These are phyloP conservation scores for Alternaria sp. DNA, from an alignment of 2,329 filamentous ascomycete species.

Conservation along the genomic window DNA sequence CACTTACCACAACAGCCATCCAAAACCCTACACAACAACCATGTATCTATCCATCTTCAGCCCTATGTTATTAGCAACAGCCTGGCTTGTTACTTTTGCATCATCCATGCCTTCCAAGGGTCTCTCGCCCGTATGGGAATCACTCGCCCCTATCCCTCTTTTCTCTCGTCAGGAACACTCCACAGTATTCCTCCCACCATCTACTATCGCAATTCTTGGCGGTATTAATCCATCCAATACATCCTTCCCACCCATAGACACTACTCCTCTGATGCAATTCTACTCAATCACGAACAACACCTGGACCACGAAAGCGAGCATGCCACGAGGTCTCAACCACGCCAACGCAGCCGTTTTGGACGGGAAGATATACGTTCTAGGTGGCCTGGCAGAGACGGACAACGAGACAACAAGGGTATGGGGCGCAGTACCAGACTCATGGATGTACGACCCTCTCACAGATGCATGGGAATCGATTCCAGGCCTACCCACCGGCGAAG, in stretches of 20 bases:
- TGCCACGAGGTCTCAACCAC: slow-evolving; percentile 34
- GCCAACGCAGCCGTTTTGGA: slow-evolving; percentile 28
- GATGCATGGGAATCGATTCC: slow-evolving; percentile 16
- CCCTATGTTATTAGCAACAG: neutral
- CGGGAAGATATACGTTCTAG: slow-evolving; percentile 33
- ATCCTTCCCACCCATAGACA: slow-evolving; percentile 8
- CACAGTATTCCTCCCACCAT: slow-evolving; percentile 26
- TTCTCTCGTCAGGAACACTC: slow-evolving; percentile 34
- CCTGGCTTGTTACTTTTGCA: neutral
- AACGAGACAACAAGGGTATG: slow-evolving; percentile 10
- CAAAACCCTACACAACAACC: neutral
- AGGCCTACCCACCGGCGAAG: slow-evolving; percentile 7
- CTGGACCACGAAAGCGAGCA: slow-evolving; percentile 23
- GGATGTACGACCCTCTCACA: slow-evolving; percentile 21
- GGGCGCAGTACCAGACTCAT: slow-evolving; percentile 16
- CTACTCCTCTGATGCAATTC: slow-evolving; percentile 26
- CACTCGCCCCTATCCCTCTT: slow-evolving; percentile 23
- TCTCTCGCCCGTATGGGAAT: slow-evolving; percentile 12
- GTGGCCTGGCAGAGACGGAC: slow-evolving; percentile 22
- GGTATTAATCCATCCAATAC: slow-evolving; percentile 23
- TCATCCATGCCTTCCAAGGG: neutral
- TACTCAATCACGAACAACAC: slow-evolving; percentile 25
- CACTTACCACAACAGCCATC: neutral
- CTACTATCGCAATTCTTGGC: slow-evolving; percentile 29
- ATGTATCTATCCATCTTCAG: neutral